Evolutionary conservation across 192 early-diverging fungal species (phyloP), one percentile per base, ranked within the genome.

Genomic region (Entophlyctis luteolus): DNA sequence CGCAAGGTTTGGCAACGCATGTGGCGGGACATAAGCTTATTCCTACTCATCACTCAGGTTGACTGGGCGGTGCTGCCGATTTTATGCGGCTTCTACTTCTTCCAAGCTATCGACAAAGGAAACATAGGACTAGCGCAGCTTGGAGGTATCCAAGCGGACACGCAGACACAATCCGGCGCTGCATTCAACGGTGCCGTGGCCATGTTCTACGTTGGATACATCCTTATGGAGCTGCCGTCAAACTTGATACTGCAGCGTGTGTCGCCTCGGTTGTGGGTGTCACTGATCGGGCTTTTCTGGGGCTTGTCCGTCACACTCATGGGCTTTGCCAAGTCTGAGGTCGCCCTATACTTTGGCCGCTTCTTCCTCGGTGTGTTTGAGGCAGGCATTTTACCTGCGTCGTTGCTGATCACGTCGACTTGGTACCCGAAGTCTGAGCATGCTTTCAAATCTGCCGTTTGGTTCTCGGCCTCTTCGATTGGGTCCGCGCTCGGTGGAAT

Each of bases 161-260:
- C 8, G 8, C n/a, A 8, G 39, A 42, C 39, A 12, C 35, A 29
- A 16, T 14, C 16, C 10, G 59, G 59, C 2, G 47, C 35, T 0
- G 14, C 68, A 25, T 70, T 70, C 63, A 70, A 70, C 69, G 48
- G 52, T n/a, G 10, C n/a, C n/a, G 10, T 42, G 8, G 8, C 39
- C 39, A 42, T 42, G 8, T 42, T 42, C 39, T 42, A 12, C 39
- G n/a, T 42, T 42, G 39, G 39, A 12, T 42, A 42, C 39, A n/a
- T 42, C 39, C n/a, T 42, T 12, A 12, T 42, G 8, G 39, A 42
- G n/a, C 10, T 42, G 39, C 39, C 39, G n/a, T 42, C 39, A 8
- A 42, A 42, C 39, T 12, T 42, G 8, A 42, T 42, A 14, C 23
- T 29, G 22, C 6, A 53, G 23, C 52, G 28, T 29, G 12, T 12